A percentile compares a stretch with the other conserved stretches of the same genome.
Conservation (phyloP, 2,329 filamentous ascomycete species). For the Colletotrichum sp. region DNA sequence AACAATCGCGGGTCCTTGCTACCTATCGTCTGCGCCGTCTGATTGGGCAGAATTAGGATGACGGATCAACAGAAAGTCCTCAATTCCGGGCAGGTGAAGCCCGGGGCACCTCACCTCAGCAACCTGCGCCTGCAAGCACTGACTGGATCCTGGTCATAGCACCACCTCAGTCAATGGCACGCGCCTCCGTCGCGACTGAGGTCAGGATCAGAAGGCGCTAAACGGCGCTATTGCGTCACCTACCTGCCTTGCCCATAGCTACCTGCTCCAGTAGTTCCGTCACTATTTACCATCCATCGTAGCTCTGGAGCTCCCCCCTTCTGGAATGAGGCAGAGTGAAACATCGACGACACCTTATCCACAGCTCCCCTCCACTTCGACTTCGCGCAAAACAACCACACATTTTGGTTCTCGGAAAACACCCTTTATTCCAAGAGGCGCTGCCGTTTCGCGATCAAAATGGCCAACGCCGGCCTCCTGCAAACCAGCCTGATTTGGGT, state of each 20-base stretch:
- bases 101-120: neutral
- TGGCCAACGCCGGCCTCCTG: conserved; percentile 65
- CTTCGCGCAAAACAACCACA: neutral
- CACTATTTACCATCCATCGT: neutral
- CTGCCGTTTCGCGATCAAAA: conserved; percentile 18
- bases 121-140: neutral
- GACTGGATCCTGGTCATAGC: neutral
- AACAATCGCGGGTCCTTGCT: neutral
- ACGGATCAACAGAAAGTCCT: neutral
- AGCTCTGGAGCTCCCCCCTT: conserved; percentile 8
- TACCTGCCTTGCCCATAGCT: neutral
- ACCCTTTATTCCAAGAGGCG: neutral
- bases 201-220: neutral
- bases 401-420: neutral
- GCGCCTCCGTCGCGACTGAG: neutral
- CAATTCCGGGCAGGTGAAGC: neutral
- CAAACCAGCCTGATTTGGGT: conserved; percentile 95
- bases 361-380: neutral
- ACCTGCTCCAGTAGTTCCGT: neutral
- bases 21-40: neutral
- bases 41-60: neutral
- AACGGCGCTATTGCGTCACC: neutral
- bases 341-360: conserved; percentile 6
- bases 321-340: neutral
- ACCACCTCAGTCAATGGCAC: neutral